A percentile compares a stretch with the other conserved stretches of the same genome.
Conservation (phyloP, 2,329 filamentous ascomycete species). For the Arthroderma uncinatum region DNA sequence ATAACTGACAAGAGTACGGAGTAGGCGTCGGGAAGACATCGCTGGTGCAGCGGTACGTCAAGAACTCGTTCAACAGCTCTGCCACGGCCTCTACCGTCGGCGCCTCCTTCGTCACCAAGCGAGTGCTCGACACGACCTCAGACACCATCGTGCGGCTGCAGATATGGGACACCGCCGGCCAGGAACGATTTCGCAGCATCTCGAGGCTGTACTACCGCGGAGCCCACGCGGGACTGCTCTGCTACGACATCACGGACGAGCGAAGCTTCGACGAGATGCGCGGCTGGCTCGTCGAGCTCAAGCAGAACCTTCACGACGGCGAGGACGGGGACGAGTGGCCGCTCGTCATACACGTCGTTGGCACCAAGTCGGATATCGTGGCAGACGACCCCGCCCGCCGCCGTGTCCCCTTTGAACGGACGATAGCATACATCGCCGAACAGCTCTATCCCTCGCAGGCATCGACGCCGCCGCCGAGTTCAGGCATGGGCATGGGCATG, state of each 20-base stretch:
- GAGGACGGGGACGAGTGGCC: conserved; percentile 36
- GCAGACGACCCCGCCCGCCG: conserved; percentile 66
- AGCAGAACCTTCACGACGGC: conserved; percentile 51
- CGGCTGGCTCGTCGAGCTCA: conserved; percentile 75
- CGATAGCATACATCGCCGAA: conserved; percentile 90
- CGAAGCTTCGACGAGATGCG: conserved; percentile 85
- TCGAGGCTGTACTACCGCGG: conserved; percentile 93
- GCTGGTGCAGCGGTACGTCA: conserved; percentile 41
- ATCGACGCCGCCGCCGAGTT: conserved; percentile 57
- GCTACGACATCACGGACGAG: conserved; percentile 85
- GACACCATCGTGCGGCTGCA: conserved; percentile 82
- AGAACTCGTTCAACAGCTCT: conserved; percentile 35
- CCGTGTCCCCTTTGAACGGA: conserved; percentile 85
- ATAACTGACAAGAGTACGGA: no score
- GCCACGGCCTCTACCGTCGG: conserved; percentile 56
- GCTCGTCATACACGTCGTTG: conserved; percentile 85
- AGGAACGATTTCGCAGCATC: conserved; percentile 91
- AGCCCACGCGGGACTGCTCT: conserved; percentile 84
- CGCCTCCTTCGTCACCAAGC: conserved; percentile 68
- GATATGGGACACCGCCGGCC: conserved; percentile 93
- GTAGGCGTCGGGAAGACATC: conserved; percentile 44
- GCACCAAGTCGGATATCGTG: conserved; percentile 86
- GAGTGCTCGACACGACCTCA: conserved; percentile 69
- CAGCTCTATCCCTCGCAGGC: conserved; percentile 64
- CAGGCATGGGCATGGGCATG: conserved; percentile 33